phyloP scores from a whole-genome alignment of 495 filamentous ascomycete species.

The Cudoniella acicularis region DNA sequence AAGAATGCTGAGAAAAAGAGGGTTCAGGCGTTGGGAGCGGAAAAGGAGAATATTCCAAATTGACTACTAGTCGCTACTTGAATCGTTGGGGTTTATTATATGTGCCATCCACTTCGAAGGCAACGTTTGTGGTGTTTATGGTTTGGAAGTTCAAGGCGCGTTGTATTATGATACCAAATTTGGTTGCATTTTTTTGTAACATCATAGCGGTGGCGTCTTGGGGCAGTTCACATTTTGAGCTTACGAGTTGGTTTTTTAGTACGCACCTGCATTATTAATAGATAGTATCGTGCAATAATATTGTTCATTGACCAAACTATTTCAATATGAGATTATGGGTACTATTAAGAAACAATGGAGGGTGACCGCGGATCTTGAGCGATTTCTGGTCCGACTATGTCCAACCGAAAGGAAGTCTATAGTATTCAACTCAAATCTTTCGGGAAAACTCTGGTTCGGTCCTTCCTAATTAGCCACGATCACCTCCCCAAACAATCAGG shows the following conservation, averaged over 20 bases:
- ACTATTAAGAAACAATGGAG: not conserved
- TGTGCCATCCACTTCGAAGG: not conserved
- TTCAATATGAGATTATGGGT: not conserved
- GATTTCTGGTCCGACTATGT: too few relatives aligned
- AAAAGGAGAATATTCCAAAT: constrained; percentile 20
- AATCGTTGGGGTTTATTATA: not conserved
- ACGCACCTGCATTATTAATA: not conserved
- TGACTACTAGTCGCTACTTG: constrained; percentile 1
- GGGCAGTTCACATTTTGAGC: not conserved
- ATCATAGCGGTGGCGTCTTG: not conserved
- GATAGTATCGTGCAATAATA: too few relatives aligned
- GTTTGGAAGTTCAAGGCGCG: not conserved
- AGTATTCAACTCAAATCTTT: too few relatives aligned
- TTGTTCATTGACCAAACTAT: too few relatives aligned
- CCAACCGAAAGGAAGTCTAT: too few relatives aligned
- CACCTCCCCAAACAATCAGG: too few relatives aligned
- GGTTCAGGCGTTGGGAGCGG: constrained; percentile 2
- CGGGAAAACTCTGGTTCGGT: too few relatives aligned
- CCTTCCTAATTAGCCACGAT: too few relatives aligned
- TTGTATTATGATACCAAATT: not conserved
- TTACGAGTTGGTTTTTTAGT: not conserved
- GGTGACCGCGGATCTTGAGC: too few relatives aligned
- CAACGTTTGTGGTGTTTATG: not conserved
- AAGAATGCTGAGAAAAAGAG: constrained; percentile 42
- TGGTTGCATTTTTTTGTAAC: not conserved